A percentile compares a stretch with the other conserved stretches of the same genome.
phyloP scores from a whole-genome alignment of 75 land plant species.

The Cupressus sempervirens region DNA sequence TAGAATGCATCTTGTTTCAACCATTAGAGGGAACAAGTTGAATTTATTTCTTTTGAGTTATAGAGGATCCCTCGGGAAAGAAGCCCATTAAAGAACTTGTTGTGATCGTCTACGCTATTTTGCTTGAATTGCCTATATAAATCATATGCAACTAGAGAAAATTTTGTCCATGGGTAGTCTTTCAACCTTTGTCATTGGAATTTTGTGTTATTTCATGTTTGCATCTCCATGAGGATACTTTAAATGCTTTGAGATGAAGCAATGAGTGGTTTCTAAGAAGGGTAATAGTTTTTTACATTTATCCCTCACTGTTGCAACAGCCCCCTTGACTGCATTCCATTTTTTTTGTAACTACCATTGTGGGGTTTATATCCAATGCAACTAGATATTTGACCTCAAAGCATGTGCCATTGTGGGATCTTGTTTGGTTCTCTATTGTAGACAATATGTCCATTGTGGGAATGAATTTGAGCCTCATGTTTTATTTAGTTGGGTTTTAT shows the following conservation, averaged over 20 bases:
- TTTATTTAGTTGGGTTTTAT: conserved; percentile 90
- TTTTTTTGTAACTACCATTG: conserved; percentile 65
- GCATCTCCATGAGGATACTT: background rate
- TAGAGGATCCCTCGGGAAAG: no score
- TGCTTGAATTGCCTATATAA: no score
- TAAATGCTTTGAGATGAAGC: background rate
- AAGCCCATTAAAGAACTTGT: no score
- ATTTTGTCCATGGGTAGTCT: no score
- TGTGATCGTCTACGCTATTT: no score
- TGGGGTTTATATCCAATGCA: conserved; percentile 51
- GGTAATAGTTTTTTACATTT: background rate
- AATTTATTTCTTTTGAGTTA: no score
- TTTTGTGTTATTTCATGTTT: background rate
- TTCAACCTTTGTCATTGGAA: no score
- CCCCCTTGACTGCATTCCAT: conserved; percentile 54
- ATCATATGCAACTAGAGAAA: no score
- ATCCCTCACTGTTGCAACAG: conserved; percentile 33
- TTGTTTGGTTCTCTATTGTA: conserved; percentile 77
- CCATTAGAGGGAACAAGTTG: no score
- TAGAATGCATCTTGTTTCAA: no score
- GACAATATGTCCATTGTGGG: conserved; percentile 78
- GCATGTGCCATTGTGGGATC: conserved; percentile 59
- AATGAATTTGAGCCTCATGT: conserved; percentile 89
- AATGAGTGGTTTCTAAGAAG: background rate
- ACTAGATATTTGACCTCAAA: conserved; percentile 26